Percentiles rank a stretch among this genome's conserved stretches.
Evolutionary conservation across 2,329 filamentous ascomycete species (phyloP).

Genomic region (Ophiosphaerella korrae): DNA sequence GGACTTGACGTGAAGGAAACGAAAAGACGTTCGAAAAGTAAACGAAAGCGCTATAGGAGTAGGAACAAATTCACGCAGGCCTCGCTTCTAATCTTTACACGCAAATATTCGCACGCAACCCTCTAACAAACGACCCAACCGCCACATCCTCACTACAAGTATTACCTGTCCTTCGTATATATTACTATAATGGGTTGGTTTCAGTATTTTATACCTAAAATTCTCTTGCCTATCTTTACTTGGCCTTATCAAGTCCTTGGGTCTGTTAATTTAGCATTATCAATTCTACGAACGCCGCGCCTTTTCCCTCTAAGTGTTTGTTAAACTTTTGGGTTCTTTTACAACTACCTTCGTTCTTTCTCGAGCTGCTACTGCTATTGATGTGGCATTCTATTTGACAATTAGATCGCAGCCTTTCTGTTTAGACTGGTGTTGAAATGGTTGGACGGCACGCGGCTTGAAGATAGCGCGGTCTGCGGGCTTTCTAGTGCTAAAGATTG

Average conservation of each 20-base stretch:
- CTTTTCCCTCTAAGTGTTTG: constrained; percentile 9
- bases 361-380: constrained; percentile 14
- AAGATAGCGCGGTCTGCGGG: constrained; percentile 21
- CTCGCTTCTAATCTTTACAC: no score
- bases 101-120: no score
- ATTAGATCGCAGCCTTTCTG: constrained; percentile 16
- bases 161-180: no score
- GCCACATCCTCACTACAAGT: no score
- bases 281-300: constrained; percentile 46
- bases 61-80: no score
- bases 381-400: constrained; percentile 18
- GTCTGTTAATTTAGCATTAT: constrained; percentile 60
- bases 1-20: no score
- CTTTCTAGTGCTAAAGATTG: constrained; percentile 22
- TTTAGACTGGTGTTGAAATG: constrained; percentile 24
- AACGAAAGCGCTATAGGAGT: no score
- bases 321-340: constrained; percentile 8
- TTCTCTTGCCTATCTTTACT: constrained; percentile 14
- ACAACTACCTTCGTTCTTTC: constrained; percentile 8
- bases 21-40: no score
- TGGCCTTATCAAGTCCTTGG: constrained; percentile 14
- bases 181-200: not conserved
- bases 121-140: no score
- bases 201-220: not conserved
- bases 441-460: constrained; percentile 22